Evolutionary conservation across 2,329 filamentous ascomycete genomes (phyloP), one percentile per base, ranked within the genome.

Genomic region (Aspergillus ibericus): DNA sequence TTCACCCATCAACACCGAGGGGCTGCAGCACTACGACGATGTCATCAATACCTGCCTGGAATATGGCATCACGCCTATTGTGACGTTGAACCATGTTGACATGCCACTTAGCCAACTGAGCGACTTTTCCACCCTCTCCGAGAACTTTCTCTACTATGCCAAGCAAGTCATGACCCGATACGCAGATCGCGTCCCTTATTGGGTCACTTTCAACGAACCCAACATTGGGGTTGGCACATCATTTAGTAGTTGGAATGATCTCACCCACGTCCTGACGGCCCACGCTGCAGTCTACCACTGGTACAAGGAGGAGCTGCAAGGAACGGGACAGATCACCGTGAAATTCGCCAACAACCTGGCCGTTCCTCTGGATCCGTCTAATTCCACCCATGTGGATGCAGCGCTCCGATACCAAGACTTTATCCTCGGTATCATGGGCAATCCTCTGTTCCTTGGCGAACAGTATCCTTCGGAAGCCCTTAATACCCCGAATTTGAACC

Each of bases 401-500:
- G 96, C 92, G 29, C 84, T 97, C 35, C 83, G 93, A 66, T 98
- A 95, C 81, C 83, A 86, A 66, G 92, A 93, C 46, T 96, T 96
- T 85, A 42, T 58, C 50, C 63, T 76, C 36, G 80, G 75, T 0
- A 75, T 75, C 63, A 81, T 80, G 60, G 74, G 71, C 2, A 74
- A 80, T 36, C 78, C 79, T 0, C 71, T 79, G 10, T 81, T 76
- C 61, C 66, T 80, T 2, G 78, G 75, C 6, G 70, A 78, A 48
- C 78, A 82, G 61, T 81, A 80, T 38, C 77, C 77, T 0, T 60
- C 70, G 1, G 72, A 68, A 0, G 66, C 80, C 9, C 80, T 81
- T 49, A 72, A 76, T 16, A 81, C 81, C 0, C 72, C 81, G 2
- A 69, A 75, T 0, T 27, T 53, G 0, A 76, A 78, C 15, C 76